These are phyloP conservation scores for Silene vulgaris DNA, from an alignment of 179 eudicot genomes.

Conservation along the genomic window DNA sequence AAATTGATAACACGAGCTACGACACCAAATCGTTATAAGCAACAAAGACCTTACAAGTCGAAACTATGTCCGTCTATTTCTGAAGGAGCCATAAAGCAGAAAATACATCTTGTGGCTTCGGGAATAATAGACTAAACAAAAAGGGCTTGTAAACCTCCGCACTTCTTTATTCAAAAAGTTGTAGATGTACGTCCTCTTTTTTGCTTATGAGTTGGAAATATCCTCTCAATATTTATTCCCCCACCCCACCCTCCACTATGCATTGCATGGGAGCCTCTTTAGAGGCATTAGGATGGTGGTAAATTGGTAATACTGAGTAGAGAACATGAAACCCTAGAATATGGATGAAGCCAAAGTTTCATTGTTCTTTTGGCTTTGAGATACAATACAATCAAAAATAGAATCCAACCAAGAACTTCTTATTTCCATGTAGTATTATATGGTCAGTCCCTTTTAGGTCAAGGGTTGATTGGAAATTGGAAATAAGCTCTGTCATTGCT, in stretches of 20 bases:
- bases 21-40: neutral
- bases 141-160: no score
- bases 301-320: neutral
- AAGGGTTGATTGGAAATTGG: neutral
- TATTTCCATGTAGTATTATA: neutral
- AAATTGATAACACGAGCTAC: neutral
- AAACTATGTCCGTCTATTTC: neutral
- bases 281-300: neutral
- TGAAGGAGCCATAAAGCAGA: no score
- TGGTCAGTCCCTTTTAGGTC: neutral
- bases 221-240: no score
- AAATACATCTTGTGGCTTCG: neutral
- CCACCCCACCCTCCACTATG: no score
- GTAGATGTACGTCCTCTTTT: no score
- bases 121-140: neutral
- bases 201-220: no score
- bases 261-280: neutral
- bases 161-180: no score
- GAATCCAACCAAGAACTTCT: neutral
- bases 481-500: neutral
- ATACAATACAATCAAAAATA: neutral
- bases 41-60: neutral
- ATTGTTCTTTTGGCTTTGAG: constrained; percentile 3
- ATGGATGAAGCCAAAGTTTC: neutral
- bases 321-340: neutral